These are phyloP conservation scores for Diaporthe capsici DNA, from an alignment of 2,329 filamentous ascomycete species.

Conservation along the genomic window DNA sequence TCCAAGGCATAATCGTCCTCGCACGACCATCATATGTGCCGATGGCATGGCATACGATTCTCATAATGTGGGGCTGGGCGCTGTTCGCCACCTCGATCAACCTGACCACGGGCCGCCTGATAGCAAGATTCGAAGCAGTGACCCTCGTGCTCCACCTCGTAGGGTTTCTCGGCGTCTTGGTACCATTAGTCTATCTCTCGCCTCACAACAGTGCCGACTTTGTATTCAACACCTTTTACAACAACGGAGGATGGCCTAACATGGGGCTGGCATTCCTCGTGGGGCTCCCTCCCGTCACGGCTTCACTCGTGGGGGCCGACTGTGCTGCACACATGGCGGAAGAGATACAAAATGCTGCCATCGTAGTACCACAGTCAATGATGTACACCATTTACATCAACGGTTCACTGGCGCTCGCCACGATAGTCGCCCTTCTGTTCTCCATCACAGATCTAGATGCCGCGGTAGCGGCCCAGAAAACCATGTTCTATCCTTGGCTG, in stretches of 20 bases:
- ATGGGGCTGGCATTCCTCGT: conserved; percentile 61
- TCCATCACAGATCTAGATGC: conserved; percentile 63
- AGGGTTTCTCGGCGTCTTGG: conserved; percentile 56
- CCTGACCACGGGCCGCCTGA: conserved; percentile 41
- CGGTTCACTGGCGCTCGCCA: conserved; percentile 65
- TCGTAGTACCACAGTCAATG: conserved; percentile 65
- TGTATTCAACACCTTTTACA: conserved; percentile 61
- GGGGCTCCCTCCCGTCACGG: conserved; percentile 55
- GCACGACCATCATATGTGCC: conserved; percentile 43
- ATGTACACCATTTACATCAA: conserved; percentile 65
- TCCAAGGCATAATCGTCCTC: conserved; percentile 46
- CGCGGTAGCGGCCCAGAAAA: conserved; percentile 51
- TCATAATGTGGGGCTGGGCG: conserved; percentile 45
- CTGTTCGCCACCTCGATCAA: conserved; percentile 45
- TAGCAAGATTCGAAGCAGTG: conserved; percentile 46
- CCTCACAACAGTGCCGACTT: conserved; percentile 50
- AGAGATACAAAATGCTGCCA: conserved; percentile 62
- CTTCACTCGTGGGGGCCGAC: conserved; percentile 56
- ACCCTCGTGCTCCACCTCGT: conserved; percentile 50
- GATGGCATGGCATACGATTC: conserved; percentile 44
- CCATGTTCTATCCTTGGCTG: conserved; percentile 48
- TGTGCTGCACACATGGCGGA: conserved; percentile 59
- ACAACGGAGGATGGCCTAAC: conserved; percentile 59
- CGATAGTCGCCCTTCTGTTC: conserved; percentile 69
- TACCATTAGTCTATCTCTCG: conserved; percentile 56